Evolutionary conservation across 164 flowering plant species (phyloP).

Genomic region (Houttuynia cordata): DNA sequence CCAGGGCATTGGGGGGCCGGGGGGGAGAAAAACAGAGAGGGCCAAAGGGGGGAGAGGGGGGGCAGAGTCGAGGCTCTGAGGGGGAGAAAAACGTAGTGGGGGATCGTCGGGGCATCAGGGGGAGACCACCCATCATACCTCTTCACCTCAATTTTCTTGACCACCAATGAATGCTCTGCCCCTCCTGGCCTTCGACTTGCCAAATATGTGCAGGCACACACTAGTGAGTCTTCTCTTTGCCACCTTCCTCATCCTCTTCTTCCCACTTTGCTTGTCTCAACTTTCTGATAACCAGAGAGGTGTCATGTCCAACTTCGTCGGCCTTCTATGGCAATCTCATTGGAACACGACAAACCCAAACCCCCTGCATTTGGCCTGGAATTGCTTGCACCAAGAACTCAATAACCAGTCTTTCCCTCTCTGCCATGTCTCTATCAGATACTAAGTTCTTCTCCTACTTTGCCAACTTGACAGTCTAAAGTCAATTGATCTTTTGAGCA

Average conservation of each 20-base stretch:
- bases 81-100: no score
- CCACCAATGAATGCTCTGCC: no score
- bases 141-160: no score
- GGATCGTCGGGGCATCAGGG: no score
- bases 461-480: constrained; percentile 40
- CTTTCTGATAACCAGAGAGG: constrained; percentile 22
- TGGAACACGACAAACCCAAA: constrained; percentile 14
- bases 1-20: no score
- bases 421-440: constrained; percentile 10
- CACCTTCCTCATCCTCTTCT: constrained; percentile 1
- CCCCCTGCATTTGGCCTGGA: constrained; percentile 54
- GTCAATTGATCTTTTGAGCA: constrained; percentile 43
- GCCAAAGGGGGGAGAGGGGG: no score
- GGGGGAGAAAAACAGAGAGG: no score
- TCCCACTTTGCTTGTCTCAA: constrained; percentile 14
- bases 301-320: constrained; percentile 27
- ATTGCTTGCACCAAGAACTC: constrained; percentile 25
- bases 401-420: constrained; percentile 25
- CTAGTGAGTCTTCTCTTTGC: no score
- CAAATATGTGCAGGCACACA: no score
- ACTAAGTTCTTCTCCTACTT: constrained; percentile 25
- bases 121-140: no score
- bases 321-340: constrained; percentile 4
- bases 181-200: no score
- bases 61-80: no score